These are phyloP conservation scores for Crucibulum laeve DNA, from an alignment of 768 basidiomycete genomes.

Conservation along the genomic window DNA sequence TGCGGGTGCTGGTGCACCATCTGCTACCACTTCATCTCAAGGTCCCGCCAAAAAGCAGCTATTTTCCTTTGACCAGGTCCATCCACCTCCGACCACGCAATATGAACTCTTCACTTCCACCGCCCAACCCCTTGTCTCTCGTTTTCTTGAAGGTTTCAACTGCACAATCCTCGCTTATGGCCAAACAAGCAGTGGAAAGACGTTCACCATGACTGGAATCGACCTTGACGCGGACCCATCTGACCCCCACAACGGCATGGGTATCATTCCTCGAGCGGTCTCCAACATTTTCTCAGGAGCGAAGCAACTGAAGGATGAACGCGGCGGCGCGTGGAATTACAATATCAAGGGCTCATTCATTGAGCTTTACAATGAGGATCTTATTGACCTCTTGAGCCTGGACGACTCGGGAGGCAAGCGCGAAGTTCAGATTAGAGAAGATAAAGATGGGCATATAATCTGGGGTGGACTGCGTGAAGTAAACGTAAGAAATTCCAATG, in stretches of 20 bases:
- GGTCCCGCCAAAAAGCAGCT: slow-evolving; percentile 69
- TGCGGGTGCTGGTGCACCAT: slow-evolving; percentile 44
- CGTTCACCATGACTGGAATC: slow-evolving; percentile 95
- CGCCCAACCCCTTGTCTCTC: slow-evolving; percentile 77
- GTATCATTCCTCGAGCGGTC: slow-evolving; percentile 93
- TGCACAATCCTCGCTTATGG: slow-evolving; percentile 98
- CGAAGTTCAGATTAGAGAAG: slow-evolving; percentile 94
- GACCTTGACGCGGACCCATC: slow-evolving; percentile 85
- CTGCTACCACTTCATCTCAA: slow-evolving; percentile 38
- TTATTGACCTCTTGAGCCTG: slow-evolving; percentile 86
- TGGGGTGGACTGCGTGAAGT: slow-evolving; percentile 96
- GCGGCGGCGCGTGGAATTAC: slow-evolving; percentile 72
- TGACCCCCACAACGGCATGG: slow-evolving; percentile 83
- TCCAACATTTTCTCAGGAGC: slow-evolving; percentile 81
- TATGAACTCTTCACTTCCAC: slow-evolving; percentile 82
- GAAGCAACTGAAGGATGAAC: slow-evolving; percentile 72
- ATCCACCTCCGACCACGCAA: slow-evolving; percentile 82
- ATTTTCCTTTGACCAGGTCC: slow-evolving; percentile 94
- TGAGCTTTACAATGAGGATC: slow-evolving; percentile 98
- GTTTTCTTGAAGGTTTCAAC: slow-evolving; percentile 93
- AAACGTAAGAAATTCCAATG: slow-evolving; percentile 72
- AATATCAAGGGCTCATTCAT: slow-evolving; percentile 88
- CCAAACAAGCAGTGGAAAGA: slow-evolving; percentile 95
- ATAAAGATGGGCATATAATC: slow-evolving; percentile 93
- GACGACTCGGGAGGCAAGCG: slow-evolving; percentile 70